These are phyloP conservation scores for Fallopia convolvulus DNA, from an alignment of 148 eudicot genomes.

Conservation along the genomic window DNA sequence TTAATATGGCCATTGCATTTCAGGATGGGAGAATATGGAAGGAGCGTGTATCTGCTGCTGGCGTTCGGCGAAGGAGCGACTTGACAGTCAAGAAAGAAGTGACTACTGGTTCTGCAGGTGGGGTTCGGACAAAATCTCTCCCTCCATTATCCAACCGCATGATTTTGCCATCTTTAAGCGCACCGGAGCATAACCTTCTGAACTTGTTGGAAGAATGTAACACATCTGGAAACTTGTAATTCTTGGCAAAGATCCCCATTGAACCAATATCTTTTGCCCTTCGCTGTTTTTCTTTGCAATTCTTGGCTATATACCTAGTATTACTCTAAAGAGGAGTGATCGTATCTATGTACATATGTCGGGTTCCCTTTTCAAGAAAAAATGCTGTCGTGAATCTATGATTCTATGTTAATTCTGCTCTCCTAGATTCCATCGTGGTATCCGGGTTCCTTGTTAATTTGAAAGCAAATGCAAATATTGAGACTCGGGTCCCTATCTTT, in stretches of 20 bases:
- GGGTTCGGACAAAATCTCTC: slow-evolving; percentile 19
- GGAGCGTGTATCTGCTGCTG: slow-evolving; percentile 62
- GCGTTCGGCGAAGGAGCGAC: slow-evolving; percentile 46
- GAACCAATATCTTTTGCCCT: neutral
- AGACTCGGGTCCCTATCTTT: neutral
- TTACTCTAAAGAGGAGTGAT: neutral
- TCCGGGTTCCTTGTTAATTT: neutral
- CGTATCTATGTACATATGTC: neutral
- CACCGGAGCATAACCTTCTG: slow-evolving; percentile 72
- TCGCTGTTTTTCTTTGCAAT: neutral
- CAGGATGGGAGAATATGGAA: slow-evolving; percentile 94
- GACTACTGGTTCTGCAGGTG: slow-evolving; percentile 23
- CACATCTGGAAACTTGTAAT: slow-evolving; percentile 7
- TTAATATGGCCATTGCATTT: neutral
- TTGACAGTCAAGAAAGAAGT: slow-evolving; percentile 51
- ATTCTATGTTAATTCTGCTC: neutral
- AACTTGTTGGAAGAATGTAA: slow-evolving; percentile 34
- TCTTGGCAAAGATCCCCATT: neutral
- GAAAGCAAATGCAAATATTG: neutral
- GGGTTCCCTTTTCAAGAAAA: neutral
- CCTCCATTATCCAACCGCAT: slow-evolving; percentile 33
- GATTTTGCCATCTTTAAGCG: slow-evolving; percentile 73
- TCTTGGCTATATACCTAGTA: neutral
- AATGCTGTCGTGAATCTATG: neutral
- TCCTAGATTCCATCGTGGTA: neutral